Evolutionary conservation across 176 grass and related monocot species (phyloP), one percentile per base, ranked within the genome.

Genomic region (Neostapfia colusana): DNA sequence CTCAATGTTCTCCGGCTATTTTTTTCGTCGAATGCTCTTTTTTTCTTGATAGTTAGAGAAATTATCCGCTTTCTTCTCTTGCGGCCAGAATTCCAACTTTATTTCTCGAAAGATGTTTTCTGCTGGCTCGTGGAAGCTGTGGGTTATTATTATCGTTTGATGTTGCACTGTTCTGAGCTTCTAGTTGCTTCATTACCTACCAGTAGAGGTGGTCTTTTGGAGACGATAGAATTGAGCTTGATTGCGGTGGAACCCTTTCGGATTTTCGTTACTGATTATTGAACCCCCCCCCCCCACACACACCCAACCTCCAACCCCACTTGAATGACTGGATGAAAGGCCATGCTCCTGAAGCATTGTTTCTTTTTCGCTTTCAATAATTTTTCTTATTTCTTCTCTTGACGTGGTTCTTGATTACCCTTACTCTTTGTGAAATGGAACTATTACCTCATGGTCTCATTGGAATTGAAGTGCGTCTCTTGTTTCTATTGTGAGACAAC

Each of bases 401-500:
- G 45, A 13, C 61, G 21, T 17, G 56, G 15, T 45, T 54, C 53
- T 69, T 70, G 45, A 65, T 80, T 76, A 42, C 27, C 44, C 10
- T 44, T 71, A 79, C 70, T 63, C 28, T 40, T 73, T 62, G 10
- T 78, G 31, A 1, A 17, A 51, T 53, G 34, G 37, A 83, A 84
- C 43, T 63, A 23, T 56, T 25, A 75, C 16, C 44, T 70, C 16
- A 71, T 69, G 23, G 25, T 50, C n/a, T 57, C 55, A 43, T 63
- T 37, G 41, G 25, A 80, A 63, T 75, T 84, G 41, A 77, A 77
- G 17, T 26, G 23, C 27, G 11, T 25, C 11, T 65, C 67, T 56
- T 84, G 75, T 75, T 83, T 71, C 74, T 53, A 80, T 75, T 68
- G 76, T 48, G 75, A 45, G 72, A 49, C 73, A 77, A 75, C 70